These are phyloP conservation scores for Lachnellula cervina DNA, from an alignment of 2,329 filamentous ascomycete genomes.

Conservation along the genomic window DNA sequence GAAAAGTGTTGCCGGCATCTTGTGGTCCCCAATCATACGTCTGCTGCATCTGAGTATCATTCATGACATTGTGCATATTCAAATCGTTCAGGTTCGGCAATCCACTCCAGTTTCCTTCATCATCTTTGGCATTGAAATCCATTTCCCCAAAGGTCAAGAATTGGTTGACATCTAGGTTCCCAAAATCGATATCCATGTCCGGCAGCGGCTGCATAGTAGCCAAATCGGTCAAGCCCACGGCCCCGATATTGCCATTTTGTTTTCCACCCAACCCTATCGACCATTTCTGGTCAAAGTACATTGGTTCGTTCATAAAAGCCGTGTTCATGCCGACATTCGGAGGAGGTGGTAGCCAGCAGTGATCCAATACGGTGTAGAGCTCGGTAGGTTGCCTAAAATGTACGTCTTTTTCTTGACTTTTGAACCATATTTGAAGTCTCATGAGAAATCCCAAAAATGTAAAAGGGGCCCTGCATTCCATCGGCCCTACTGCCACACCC, in stretches of 20 bases:
- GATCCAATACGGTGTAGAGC: constrained; percentile 3
- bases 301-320: background rate
- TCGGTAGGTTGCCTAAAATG: constrained; percentile 7
- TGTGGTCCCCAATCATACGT: background rate
- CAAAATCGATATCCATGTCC: constrained; percentile 6
- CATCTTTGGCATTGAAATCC: background rate
- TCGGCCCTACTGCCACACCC: constrained; percentile 53
- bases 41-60: background rate
- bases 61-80: background rate
- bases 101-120: background rate
- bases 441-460: constrained; percentile 65
- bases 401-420: constrained; percentile 47
- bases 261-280: background rate
- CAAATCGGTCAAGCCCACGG: constrained; percentile 5
- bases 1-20: background rate
- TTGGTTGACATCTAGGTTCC: background rate
- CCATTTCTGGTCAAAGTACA: background rate
- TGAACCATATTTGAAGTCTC: constrained; percentile 58
- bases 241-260: background rate
- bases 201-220: constrained; percentile 7
- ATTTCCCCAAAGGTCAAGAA: background rate
- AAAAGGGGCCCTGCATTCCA: constrained; percentile 57
- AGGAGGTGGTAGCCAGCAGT: constrained; percentile 31
- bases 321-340: constrained; percentile 21
- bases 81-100: background rate